These are phyloP conservation scores for Pyrrhoderma noxium DNA, from an alignment of 1,284 basidiomycete species.

Conservation along the genomic window DNA sequence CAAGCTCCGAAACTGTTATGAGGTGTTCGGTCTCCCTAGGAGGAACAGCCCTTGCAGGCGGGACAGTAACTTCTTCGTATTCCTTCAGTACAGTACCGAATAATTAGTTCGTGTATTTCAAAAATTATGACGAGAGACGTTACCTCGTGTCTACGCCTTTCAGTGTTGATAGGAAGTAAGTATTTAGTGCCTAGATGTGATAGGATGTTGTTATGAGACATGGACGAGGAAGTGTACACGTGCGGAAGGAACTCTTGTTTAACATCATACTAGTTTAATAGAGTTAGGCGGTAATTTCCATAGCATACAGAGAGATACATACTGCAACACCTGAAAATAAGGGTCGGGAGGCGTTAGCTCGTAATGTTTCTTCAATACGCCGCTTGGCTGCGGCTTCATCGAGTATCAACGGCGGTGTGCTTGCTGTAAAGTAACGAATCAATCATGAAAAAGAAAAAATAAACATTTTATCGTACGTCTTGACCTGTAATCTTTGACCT, in stretches of 20 bases:
- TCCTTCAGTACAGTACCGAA: slow-evolving; percentile 31
- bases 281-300: not conserved
- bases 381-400: slow-evolving; percentile 50
- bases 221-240: slow-evolving; percentile 74
- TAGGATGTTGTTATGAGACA: slow-evolving; percentile 59
- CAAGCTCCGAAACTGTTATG: slow-evolving; percentile 69
- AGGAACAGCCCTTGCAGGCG: slow-evolving; percentile 78
- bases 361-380: slow-evolving; percentile 60
- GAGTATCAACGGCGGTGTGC: slow-evolving; percentile 29
- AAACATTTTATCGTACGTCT: slow-evolving; percentile 19
- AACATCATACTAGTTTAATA: slow-evolving; percentile 38
- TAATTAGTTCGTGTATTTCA: not conserved
- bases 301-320: slow-evolving; percentile 27
- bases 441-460: not conserved
- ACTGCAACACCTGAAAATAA: slow-evolving; percentile 57
- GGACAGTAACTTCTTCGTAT: slow-evolving; percentile 83
- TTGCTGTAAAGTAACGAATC: slow-evolving; percentile 9
- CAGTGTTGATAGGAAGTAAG: slow-evolving; percentile 82
- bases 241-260: slow-evolving; percentile 73
- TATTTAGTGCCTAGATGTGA: slow-evolving; percentile 75
- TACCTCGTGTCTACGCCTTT: slow-evolving; percentile 52
- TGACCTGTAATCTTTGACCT: slow-evolving; percentile 22
- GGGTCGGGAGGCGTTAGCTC: slow-evolving; percentile 60
- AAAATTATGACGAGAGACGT: slow-evolving; percentile 15
- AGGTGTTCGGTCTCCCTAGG: slow-evolving; percentile 69